phyloP scores from a whole-genome alignment of 345 rosid species.

The Gossypioides kirkii region DNA sequence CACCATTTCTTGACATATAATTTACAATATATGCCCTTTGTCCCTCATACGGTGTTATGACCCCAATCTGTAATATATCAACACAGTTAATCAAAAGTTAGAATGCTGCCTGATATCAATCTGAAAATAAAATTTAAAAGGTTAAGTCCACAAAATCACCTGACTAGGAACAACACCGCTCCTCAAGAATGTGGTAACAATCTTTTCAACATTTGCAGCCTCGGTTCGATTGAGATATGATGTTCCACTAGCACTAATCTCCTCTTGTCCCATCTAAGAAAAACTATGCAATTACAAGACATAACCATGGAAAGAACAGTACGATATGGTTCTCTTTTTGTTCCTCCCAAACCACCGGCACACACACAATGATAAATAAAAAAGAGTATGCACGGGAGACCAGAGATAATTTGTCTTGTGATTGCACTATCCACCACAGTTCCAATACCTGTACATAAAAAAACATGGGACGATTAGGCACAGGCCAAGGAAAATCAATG shows the following conservation, averaged over 20 bases:
- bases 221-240: constrained; percentile 97
- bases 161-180: constrained; percentile 98
- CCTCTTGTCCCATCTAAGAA: constrained; percentile 97
- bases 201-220: constrained; percentile 99
- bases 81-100: background rate
- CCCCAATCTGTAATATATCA: constrained; percentile 67
- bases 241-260: constrained; percentile 98
- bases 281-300: constrained; percentile 20
- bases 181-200: constrained; percentile 93
- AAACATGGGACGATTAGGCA: constrained; percentile 96
- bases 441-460: constrained; percentile 87
- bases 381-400: background rate
- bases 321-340: background rate
- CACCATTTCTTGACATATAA: constrained; percentile 96
- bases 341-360: background rate
- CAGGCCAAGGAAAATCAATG: constrained; percentile 99
- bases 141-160: constrained; percentile 32
- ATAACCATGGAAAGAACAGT: constrained; percentile 6
- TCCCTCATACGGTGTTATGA: constrained; percentile 97
- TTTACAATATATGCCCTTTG: constrained; percentile 98
- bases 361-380: background rate
- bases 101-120: background rate
- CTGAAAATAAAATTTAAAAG: background rate
- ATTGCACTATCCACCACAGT: background rate
- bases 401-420: background rate